phyloP scores from a whole-genome alignment of 1,284 basidiomycete genomes.

The Phylloboletellus chloephorus region DNA sequence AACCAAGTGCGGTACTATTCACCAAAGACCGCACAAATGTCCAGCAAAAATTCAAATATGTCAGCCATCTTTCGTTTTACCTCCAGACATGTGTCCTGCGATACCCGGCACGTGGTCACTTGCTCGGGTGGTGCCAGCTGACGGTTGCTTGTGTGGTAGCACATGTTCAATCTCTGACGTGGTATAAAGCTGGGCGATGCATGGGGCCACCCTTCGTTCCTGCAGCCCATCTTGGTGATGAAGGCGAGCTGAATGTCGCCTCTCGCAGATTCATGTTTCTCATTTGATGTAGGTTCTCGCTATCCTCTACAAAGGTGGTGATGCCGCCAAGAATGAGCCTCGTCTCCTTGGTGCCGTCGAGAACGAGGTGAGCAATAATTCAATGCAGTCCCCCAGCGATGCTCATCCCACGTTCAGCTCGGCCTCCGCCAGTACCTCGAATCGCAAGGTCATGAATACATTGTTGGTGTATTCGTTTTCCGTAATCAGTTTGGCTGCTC shows the following conservation, averaged over 20 bases:
- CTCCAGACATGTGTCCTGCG: too few relatives aligned
- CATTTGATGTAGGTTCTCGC: slow-evolving; percentile 58
- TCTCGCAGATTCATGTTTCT: not conserved
- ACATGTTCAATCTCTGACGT: not conserved
- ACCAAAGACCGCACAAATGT: too few relatives aligned
- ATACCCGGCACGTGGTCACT: not conserved
- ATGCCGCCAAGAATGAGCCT: slow-evolving; percentile 74
- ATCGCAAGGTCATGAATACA: slow-evolving; percentile 72
- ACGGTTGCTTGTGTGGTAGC: slow-evolving; percentile 4
- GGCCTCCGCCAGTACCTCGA: slow-evolving; percentile 70
- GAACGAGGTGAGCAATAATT: slow-evolving; percentile 56
- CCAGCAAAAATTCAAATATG: too few relatives aligned
- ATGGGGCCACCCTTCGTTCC: too few relatives aligned
- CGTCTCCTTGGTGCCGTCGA: slow-evolving; percentile 87
- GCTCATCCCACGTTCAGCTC: slow-evolving; percentile 42
- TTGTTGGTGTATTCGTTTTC: slow-evolving; percentile 39
- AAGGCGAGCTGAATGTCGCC: slow-evolving; percentile 18
- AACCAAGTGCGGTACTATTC: too few relatives aligned
- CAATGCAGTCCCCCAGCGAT: not conserved
- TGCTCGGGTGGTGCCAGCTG: slow-evolving; percentile 13
- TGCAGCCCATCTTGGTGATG: slow-evolving; percentile 19
- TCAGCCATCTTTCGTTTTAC: too few relatives aligned
- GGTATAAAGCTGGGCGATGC: slow-evolving; percentile 19
- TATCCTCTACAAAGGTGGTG: slow-evolving; percentile 72
- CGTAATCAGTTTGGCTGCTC: not conserved